These are phyloP conservation scores for Acer negundo DNA, from an alignment of 345 rosid species.

Conservation along the genomic window DNA sequence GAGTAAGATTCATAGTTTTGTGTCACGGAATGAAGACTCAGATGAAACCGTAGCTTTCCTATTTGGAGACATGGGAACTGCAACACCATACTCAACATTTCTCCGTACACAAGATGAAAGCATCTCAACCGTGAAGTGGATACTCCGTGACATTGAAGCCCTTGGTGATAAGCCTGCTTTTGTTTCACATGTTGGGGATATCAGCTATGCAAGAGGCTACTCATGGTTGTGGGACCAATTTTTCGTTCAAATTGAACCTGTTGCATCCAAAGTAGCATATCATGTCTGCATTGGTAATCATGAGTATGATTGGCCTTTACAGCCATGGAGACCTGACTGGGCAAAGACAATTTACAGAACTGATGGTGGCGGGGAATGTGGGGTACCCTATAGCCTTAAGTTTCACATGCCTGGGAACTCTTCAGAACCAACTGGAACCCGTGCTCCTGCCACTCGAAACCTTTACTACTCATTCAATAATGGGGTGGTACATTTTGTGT, in stretches of 20 bases:
- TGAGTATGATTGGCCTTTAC: slow-evolving; percentile 90
- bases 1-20: slow-evolving; percentile 66
- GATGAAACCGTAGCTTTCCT: slow-evolving; percentile 70
- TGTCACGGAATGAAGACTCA: slow-evolving; percentile 53
- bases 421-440: slow-evolving; percentile 66
- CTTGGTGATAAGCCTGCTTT: slow-evolving; percentile 64
- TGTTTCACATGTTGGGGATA: slow-evolving; percentile 88
- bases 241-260: slow-evolving; percentile 68
- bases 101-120: slow-evolving; percentile 79
- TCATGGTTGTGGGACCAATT: slow-evolving; percentile 96
- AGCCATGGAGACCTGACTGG: slow-evolving; percentile 96
- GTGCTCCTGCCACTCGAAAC: slow-evolving; percentile 68
- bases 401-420: slow-evolving; percentile 96
- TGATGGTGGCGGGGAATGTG: slow-evolving; percentile 96
- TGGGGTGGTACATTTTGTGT: slow-evolving; percentile 77
- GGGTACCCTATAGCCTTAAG: slow-evolving; percentile 86
- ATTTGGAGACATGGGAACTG: slow-evolving; percentile 91
- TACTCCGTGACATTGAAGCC: slow-evolving; percentile 74
- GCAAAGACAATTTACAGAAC: slow-evolving; percentile 51
- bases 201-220: slow-evolving; percentile 88
- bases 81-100: slow-evolving; percentile 74
- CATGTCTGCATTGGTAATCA: slow-evolving; percentile 97
- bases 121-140: slow-evolving; percentile 79
- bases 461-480: slow-evolving; percentile 81
- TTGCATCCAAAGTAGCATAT: slow-evolving; percentile 79